Percentiles rank a stretch among this genome's conserved stretches.
These are phyloP conservation scores for Grosmannia serpens DNA, from an alignment of 2,329 filamentous ascomycete genomes.

Conservation along the genomic window DNA sequence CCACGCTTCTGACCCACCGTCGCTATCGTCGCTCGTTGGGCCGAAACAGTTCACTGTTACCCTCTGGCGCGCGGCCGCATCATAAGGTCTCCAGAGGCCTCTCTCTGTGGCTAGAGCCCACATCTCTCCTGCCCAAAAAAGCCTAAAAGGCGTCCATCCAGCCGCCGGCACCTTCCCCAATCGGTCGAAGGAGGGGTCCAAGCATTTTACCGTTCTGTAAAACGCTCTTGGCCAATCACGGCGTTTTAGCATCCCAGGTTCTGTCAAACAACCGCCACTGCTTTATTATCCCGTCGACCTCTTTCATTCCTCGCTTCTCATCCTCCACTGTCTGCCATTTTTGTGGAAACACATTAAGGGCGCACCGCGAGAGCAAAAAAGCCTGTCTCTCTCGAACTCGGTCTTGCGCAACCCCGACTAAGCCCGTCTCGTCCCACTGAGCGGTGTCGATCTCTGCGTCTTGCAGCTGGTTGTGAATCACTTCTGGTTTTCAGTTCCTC, in stretches of 20 bases:
- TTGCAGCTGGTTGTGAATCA: conserved; percentile 13
- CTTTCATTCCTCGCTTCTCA: neutral
- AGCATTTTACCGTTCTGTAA: neutral
- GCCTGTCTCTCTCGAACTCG: neutral
- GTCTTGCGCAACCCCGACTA: neutral
- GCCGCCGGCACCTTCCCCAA: conserved; percentile 13
- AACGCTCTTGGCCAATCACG: conserved; percentile 7
- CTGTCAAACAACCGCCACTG: neutral
- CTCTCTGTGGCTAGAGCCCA: neutral
- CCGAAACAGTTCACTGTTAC: neutral
- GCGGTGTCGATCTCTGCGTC: neutral
- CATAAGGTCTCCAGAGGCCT: neutral
- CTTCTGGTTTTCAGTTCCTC: neutral
- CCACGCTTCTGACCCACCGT: neutral
- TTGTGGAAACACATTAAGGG: neutral
- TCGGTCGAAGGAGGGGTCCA: conserved; percentile 9
- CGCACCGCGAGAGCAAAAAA: neutral
- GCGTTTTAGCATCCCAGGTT: neutral
- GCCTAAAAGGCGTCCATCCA: conserved; percentile 5
- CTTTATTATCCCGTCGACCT: neutral
- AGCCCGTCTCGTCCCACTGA: neutral
- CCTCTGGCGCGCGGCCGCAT: neutral
- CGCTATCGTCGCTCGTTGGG: neutral
- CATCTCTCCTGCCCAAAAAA: conserved; percentile 1
- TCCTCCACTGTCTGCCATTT: neutral